Conservation (phyloP, 2,329 filamentous ascomycete genomes). For the Verruconis gallopava region DNA sequence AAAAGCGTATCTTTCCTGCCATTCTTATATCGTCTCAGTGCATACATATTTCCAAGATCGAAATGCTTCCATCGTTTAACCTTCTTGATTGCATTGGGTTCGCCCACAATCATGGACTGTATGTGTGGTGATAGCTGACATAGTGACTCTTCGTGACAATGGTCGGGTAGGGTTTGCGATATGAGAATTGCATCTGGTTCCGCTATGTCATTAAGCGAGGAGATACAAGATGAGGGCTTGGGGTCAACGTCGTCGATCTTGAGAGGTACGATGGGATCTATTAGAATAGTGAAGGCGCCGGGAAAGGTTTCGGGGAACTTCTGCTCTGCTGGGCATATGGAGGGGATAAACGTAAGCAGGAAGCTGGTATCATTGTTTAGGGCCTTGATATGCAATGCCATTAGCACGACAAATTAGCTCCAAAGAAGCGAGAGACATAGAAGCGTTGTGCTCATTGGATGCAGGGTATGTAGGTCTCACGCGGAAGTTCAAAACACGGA, state of each 20-base stretch:
- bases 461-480: no score
- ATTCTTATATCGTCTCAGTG: slow-evolving; percentile 30
- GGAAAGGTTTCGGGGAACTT: slow-evolving; percentile 24
- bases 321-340: slow-evolving; percentile 25
- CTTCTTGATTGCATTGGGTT: slow-evolving; percentile 49
- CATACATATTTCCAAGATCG: slow-evolving; percentile 33
- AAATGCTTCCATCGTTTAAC: slow-evolving; percentile 60
- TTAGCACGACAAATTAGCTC: slow-evolving; percentile 25
- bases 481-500: no score
- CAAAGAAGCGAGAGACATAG: no score
- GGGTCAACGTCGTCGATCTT: slow-evolving; percentile 22
- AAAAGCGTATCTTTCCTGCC: slow-evolving; percentile 28
- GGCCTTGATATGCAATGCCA: slow-evolving; percentile 52
- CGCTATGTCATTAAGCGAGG: slow-evolving; percentile 41
- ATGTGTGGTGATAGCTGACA: slow-evolving; percentile 45
- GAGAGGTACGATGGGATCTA: slow-evolving; percentile 56
- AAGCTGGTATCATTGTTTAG: slow-evolving; percentile 54
- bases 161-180: slow-evolving; percentile 52
- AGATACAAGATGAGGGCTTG: slow-evolving; percentile 37
- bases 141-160: slow-evolving; percentile 58
- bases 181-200: slow-evolving; percentile 44
- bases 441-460: no score
- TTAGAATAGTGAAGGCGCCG: slow-evolving; percentile 50
- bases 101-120: slow-evolving; percentile 52
- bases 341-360: slow-evolving; percentile 48